Evolutionary conservation across 257 asterid species (phyloP).

Genomic region (Knoxia roxburghii): DNA sequence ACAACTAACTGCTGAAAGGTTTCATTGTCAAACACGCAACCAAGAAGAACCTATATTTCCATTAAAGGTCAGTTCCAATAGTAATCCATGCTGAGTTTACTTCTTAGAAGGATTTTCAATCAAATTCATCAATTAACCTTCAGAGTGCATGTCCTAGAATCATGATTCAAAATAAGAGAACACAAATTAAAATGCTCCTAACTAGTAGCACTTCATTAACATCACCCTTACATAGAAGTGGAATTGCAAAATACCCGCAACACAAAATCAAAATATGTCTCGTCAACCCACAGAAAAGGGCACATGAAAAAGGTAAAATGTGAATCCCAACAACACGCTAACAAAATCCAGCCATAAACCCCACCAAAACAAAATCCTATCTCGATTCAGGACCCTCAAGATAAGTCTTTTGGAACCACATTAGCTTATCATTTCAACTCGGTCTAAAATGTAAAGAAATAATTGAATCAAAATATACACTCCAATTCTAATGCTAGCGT

Average conservation of each 20-base stretch:
- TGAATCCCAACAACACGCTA: background rate
- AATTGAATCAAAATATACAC: background rate
- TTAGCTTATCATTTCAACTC: background rate
- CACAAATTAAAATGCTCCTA: background rate
- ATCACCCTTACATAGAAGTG: no score
- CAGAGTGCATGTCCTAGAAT: background rate
- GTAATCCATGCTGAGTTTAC: background rate
- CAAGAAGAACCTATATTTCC: no score
- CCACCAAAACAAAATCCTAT: background rate
- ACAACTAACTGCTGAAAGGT: no score
- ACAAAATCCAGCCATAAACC: background rate
- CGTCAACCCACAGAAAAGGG: background rate
- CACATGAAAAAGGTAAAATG: background rate
- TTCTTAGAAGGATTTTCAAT: background rate
- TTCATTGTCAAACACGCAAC: background rate
- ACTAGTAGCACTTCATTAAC: no score
- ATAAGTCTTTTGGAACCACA: background rate
- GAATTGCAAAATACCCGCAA: background rate
- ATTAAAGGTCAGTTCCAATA: no score
- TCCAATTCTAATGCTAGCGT: background rate
- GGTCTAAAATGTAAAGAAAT: background rate
- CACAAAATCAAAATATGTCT: background rate
- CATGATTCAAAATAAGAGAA: background rate
- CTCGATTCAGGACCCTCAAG: background rate
- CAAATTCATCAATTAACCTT: background rate